Percentiles rank a stretch among this genome's conserved stretches.
phyloP scores from a whole-genome alignment of 805 yeast species.

The Kazachstania psychrophila region DNA sequence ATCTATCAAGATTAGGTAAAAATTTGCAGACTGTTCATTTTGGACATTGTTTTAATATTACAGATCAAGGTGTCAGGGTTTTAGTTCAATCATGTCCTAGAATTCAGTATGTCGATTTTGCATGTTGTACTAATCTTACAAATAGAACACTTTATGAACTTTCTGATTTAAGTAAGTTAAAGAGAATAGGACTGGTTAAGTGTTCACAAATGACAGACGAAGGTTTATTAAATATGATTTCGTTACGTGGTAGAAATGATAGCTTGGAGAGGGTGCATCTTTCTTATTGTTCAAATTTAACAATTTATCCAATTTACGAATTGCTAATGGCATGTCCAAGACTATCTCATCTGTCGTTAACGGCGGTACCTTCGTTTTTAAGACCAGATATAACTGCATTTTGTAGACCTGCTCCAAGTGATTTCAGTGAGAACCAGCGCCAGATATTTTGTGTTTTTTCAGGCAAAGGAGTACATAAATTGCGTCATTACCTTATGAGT shows the following conservation, averaged over 20 bases:
- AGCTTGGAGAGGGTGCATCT: conserved; percentile 87
- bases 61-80: conserved; percentile 76
- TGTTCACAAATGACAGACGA: conserved; percentile 81
- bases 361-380: conserved; percentile 86
- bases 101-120: conserved; percentile 86
- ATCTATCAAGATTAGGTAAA: conserved; percentile 65
- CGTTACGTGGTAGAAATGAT: conserved; percentile 61
- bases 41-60: conserved; percentile 86
- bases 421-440: conserved; percentile 79
- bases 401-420: conserved; percentile 89
- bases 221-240: conserved; percentile 63
- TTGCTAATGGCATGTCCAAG: conserved; percentile 74
- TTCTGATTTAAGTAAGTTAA: conserved; percentile 64
- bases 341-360: conserved; percentile 80
- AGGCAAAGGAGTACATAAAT: conserved; percentile 74
- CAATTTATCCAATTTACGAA: conserved; percentile 67
- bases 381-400: conserved; percentile 75
- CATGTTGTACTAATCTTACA: conserved; percentile 86
- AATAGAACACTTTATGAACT: conserved; percentile 71
- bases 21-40: conserved; percentile 82
- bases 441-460: conserved; percentile 86
- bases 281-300: conserved; percentile 77
- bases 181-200: conserved; percentile 89
- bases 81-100: conserved; percentile 72
- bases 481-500: conserved; percentile 58